Evolutionary conservation across 1,284 basidiomycete genomes (phyloP).

Genomic region (Volvariella volvacea): DNA sequence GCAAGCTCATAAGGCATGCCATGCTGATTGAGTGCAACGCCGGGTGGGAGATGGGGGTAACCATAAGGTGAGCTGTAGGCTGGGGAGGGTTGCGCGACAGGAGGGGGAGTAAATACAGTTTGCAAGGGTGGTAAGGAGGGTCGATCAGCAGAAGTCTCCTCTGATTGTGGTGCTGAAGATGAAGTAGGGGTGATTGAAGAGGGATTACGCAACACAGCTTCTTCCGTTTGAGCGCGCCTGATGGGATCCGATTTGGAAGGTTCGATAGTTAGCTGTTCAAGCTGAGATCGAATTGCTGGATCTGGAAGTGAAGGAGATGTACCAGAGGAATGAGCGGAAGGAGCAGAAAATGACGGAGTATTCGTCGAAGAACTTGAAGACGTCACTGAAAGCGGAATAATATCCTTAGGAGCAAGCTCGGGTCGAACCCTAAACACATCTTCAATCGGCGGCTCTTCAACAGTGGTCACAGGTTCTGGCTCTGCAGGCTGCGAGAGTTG

Average conservation of each 20-base stretch:
- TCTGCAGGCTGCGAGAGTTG: conserved; percentile 9
- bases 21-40: conserved; percentile 64
- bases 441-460: conserved; percentile 37
- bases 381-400: conserved; percentile 12
- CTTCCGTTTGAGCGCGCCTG: conserved; percentile 30
- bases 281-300: conserved; percentile 25
- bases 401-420: conserved; percentile 21
- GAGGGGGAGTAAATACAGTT: conserved; percentile 51
- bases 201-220: conserved; percentile 34
- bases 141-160: conserved; percentile 18
- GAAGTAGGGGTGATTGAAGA: conserved; percentile 7
- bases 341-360: conserved; percentile 10
- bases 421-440: conserved; percentile 53
- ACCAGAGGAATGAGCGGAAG: conserved; percentile 9
- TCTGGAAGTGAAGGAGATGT: conserved; percentile 15
- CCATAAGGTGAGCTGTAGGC: conserved; percentile 58
- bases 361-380: conserved; percentile 9
- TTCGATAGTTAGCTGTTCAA: conserved; percentile 33
- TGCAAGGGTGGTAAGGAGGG: conserved; percentile 51
- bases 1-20: conserved; percentile 75
- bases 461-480: conserved; percentile 22
- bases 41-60: conserved; percentile 62
- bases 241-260: conserved; percentile 29
- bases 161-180: conserved; percentile 12
- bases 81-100: conserved; percentile 45